Conservation (phyloP, 108 stramenopile genomes). For the Nitzschia sp. region DNA sequence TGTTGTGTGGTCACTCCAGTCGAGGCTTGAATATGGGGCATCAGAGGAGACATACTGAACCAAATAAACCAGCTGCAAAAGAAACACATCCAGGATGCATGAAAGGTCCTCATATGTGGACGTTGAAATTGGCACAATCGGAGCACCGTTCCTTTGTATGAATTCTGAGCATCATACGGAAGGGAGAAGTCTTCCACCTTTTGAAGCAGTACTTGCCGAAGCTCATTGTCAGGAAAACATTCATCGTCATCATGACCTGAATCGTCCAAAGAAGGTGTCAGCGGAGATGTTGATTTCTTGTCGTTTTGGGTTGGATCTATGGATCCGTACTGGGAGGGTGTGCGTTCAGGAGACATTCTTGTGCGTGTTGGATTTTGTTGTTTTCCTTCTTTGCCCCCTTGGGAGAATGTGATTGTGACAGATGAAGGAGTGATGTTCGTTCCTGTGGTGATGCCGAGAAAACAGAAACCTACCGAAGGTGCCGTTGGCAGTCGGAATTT, state of each 20-base stretch:
- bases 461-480: too few species aligned
- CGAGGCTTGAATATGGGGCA: constrained; percentile 56
- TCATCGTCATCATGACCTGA: background rate
- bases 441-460: too few species aligned
- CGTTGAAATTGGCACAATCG: constrained; percentile 45
- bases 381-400: too few species aligned
- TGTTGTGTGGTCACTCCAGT: constrained; percentile 50
- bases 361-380: too few species aligned
- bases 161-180: constrained; percentile 37
- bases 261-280: too few species aligned
- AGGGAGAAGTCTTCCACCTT: constrained; percentile 12
- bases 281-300: too few species aligned
- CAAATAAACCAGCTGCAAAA: constrained; percentile 74
- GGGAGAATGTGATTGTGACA: too few species aligned
- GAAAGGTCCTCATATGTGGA: constrained; percentile 84
- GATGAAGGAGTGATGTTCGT: too few species aligned
- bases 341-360: too few species aligned
- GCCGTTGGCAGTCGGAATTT: too few species aligned
- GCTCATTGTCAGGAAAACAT: background rate
- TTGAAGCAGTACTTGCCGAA: background rate
- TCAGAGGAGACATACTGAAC: constrained; percentile 80
- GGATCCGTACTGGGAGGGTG: too few species aligned
- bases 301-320: too few species aligned
- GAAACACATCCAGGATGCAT: constrained; percentile 74
- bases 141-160: constrained; percentile 60